These are phyloP conservation scores for Eimeria praecox DNA, from an alignment of 169 alveolate genomes.

Conservation along the genomic window DNA sequence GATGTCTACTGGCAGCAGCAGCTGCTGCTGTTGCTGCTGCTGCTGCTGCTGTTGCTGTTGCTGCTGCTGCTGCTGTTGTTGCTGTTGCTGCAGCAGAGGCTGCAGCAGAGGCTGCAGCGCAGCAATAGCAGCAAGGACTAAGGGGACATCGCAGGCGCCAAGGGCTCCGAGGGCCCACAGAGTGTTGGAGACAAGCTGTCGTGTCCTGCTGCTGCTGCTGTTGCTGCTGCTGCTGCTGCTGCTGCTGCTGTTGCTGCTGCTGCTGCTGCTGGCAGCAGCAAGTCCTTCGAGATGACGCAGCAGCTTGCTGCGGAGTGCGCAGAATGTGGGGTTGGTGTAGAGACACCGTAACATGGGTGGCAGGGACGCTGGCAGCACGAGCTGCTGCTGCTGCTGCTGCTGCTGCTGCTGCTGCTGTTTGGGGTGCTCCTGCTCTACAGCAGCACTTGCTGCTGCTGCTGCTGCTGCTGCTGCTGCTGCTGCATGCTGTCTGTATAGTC, in stretches of 20 bases:
- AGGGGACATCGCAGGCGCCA: slow-evolving; percentile 30
- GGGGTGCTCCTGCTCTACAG: neutral
- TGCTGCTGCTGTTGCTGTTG: slow-evolving; percentile 1
- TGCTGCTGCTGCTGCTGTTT: slow-evolving; percentile 23
- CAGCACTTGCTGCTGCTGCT: neutral
- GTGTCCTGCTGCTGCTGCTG: slow-evolving; percentile 43
- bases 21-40: slow-evolving; percentile 24
- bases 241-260: slow-evolving; percentile 15
- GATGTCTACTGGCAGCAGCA: slow-evolving; percentile 54
- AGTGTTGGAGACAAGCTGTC: slow-evolving; percentile 29
- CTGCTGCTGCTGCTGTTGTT: slow-evolving; percentile 8
- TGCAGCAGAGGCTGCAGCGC: slow-evolving; percentile 3
- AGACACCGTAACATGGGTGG: neutral
- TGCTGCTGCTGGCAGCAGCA: slow-evolving; percentile 17
- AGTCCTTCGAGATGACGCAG: neutral
- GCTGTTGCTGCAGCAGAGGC: slow-evolving; percentile 20
- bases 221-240: neutral
- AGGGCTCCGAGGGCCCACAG: slow-evolving; percentile 62
- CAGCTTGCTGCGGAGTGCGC: slow-evolving; percentile 37
- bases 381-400: slow-evolving; percentile 52
- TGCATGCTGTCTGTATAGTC: slow-evolving; percentile 2
- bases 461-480: slow-evolving; percentile 37
- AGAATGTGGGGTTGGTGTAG: slow-evolving; percentile 8
- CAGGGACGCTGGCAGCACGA: neutral
- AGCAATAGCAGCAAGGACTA: slow-evolving; percentile 10